These are phyloP conservation scores for Hypoxylon sp. DNA, from an alignment of 2,329 filamentous ascomycete species.

Conservation along the genomic window DNA sequence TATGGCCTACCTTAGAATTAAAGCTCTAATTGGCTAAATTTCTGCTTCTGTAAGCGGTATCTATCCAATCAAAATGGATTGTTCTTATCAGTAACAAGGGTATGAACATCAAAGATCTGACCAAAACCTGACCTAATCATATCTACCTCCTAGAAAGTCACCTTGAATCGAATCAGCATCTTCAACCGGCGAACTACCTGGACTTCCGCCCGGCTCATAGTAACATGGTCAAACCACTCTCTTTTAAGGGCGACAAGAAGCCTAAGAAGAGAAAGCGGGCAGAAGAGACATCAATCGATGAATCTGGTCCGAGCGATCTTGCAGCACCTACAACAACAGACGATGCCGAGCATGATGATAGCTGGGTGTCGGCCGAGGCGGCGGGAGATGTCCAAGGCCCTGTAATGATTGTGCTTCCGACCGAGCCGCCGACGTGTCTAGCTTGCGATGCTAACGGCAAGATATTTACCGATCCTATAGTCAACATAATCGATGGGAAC, in stretches of 20 bases:
- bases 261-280: constrained; percentile 88
- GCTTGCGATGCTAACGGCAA: constrained; percentile 88
- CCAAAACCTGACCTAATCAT: no score
- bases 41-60: no score
- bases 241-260: constrained; percentile 98
- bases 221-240: constrained; percentile 86
- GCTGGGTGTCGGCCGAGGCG: constrained; percentile 88
- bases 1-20: no score
- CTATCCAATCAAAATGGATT: no score
- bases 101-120: no score
- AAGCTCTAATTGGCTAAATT: no score
- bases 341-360: constrained; percentile 75
- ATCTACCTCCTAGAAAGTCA: no score
- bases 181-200: constrained; percentile 1
- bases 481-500: constrained; percentile 89
- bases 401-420: constrained; percentile 83
- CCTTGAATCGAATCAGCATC: background rate
- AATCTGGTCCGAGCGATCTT: constrained; percentile 53
- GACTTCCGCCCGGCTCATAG: constrained; percentile 11
- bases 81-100: no score
- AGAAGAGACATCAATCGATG: constrained; percentile 58
- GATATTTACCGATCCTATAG: constrained; percentile 83
- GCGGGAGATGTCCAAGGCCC: constrained; percentile 82
- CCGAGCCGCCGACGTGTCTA: constrained; percentile 77
- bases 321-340: constrained; percentile 51